A percentile compares a stretch with the other conserved stretches of the same genome.
phyloP scores from a whole-genome alignment of 2,329 filamentous ascomycete genomes.

The Macroventuria anomochaeta region DNA sequence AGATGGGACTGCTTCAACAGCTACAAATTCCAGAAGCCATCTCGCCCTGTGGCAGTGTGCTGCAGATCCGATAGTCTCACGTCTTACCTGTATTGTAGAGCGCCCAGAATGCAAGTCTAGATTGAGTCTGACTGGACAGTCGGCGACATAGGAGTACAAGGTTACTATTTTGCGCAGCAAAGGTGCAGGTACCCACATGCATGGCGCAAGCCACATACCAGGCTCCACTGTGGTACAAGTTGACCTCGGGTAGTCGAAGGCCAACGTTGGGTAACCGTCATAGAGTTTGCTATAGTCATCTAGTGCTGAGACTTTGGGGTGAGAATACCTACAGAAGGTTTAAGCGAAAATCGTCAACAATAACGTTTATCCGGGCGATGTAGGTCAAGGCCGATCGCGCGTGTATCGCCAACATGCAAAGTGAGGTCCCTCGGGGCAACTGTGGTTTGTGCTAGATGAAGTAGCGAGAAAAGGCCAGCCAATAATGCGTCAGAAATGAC shows the following conservation, averaged over 20 bases:
- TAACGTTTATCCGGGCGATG: too few relatives aligned
- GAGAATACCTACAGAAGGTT: too few relatives aligned
- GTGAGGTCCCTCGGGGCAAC: too few relatives aligned
- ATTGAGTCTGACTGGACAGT: not conserved
- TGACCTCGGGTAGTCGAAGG: not conserved
- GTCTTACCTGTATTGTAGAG: not conserved
- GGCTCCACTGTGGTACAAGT: not conserved
- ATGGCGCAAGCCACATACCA: not conserved
- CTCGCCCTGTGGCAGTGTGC: not conserved
- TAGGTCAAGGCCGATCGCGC: too few relatives aligned
- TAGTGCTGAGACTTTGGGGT: too few relatives aligned
- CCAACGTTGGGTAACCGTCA: not conserved
- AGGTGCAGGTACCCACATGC: not conserved
- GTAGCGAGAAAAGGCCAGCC: too few relatives aligned
- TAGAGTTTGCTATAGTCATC: too few relatives aligned
- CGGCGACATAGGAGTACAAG: not conserved
- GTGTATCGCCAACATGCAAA: too few relatives aligned
- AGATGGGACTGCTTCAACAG: not conserved
- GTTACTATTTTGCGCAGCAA: not conserved
- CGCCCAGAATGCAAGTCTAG: not conserved
- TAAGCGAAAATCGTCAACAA: too few relatives aligned
- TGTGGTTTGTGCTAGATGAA: too few relatives aligned
- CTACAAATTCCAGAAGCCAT: conserved; percentile 1
- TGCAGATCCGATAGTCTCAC: not conserved
- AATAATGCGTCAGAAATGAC: too few relatives aligned